Evolutionary conservation across 345 rosid species (phyloP), one percentile per base, ranked within the genome.

Genomic region (Hirschfeldia incana): DNA sequence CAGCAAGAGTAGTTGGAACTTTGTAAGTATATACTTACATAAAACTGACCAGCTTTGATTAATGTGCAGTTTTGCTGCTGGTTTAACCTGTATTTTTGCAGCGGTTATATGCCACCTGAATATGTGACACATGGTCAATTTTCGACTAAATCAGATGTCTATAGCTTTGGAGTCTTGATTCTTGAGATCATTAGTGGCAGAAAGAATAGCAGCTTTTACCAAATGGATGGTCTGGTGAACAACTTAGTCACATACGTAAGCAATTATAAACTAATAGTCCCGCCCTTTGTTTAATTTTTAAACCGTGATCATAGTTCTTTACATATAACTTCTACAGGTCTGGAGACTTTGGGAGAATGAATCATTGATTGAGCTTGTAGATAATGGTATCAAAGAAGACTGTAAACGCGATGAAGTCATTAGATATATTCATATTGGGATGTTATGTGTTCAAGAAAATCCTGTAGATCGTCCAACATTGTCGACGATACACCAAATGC

Each of bases 171-270:
- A 60, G 65, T 60, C 16, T 60, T 60, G 65, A 60, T 60, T 28
- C 65, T 60, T 60, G 65, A 60, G 36, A 60, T 60, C 36, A 28
- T 60, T 11, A 60, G 65, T 28, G 65, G 65, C 36, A 11, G 65
- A 60, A 60, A 60, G 65, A 60, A 60, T 12, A 60, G 65, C 34
- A 60, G 65, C 36, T 60, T 60, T 60, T 60, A 60, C 16, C 65
- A 60, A 5, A 60, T 60, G 36, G 9, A 12, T 60, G 65, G 65
- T 28, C 6, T 60, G 29, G 65, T 60, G 28, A 60, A 60, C 65
- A 60, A 60, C 65, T 60, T 60, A 60, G 65, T 60, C 65, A 60
- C 65, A 60, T 60, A 60, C n/a, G 65, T 60, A 4, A 28, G 65
- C 8, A 28, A 60, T 28, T 29, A 27, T 27, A 27, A 26, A 59